These are phyloP conservation scores for Geranomyces michiganensis DNA, from an alignment of 192 early-diverging fungal species.

Conservation along the genomic window DNA sequence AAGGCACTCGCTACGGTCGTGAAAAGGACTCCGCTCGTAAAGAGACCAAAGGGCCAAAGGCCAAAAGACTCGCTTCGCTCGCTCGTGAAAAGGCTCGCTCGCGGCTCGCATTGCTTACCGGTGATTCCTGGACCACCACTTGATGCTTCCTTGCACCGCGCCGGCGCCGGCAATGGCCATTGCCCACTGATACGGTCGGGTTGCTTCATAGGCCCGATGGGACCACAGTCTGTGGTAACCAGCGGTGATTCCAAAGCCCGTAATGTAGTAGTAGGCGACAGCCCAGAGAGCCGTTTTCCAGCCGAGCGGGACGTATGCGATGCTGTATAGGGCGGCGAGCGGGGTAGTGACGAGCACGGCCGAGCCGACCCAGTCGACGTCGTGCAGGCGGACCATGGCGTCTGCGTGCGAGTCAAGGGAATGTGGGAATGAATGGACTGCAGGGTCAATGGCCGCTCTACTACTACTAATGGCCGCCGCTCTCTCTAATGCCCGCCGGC, in stretches of 20 bases:
- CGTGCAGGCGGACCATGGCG: slow-evolving; percentile 22
- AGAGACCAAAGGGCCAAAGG: too few species aligned
- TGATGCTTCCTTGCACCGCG: slow-evolving; percentile 54
- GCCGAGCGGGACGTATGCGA: slow-evolving; percentile 68
- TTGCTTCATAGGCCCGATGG: slow-evolving; percentile 55
- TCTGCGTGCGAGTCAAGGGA: too few species aligned
- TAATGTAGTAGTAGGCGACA: slow-evolving; percentile 70
- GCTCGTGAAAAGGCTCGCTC: background rate
- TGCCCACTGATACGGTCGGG: slow-evolving; percentile 35
- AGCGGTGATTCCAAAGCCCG: slow-evolving; percentile 78
- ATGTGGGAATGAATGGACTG: too few species aligned
- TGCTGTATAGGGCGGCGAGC: slow-evolving; percentile 79
- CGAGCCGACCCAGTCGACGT: slow-evolving; percentile 48
- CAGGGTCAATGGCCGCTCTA: too few species aligned
- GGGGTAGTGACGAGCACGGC: slow-evolving; percentile 58
- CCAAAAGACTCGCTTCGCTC: too few species aligned
- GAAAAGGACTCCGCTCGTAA: too few species aligned
- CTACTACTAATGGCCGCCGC: too few species aligned
- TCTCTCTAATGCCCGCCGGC: too few species aligned
- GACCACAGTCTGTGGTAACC: slow-evolving; percentile 63
- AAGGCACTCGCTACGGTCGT: too few species aligned
- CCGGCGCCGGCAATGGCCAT: slow-evolving; percentile 47
- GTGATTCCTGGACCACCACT: slow-evolving; percentile 59
- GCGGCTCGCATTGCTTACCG: slow-evolving; percentile 3
- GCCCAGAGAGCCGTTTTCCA: slow-evolving; percentile 74